These are phyloP conservation scores for Evernia prunastri DNA, from an alignment of 495 filamentous ascomycete genomes.

Conservation along the genomic window DNA sequence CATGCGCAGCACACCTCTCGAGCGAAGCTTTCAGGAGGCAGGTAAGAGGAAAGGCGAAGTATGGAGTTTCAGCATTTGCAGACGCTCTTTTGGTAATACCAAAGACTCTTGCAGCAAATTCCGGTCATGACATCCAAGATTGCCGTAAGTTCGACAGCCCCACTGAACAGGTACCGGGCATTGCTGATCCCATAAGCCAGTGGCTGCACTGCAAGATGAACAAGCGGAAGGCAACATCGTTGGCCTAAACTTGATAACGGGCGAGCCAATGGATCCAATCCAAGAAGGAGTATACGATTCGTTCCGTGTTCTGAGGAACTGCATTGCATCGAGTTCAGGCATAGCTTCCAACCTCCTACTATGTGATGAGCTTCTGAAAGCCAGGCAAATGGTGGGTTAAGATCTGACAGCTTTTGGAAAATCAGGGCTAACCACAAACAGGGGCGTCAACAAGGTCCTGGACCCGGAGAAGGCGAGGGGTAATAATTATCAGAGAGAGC, in stretches of 20 bases:
- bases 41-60: slow-evolving; percentile 96
- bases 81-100: slow-evolving; percentile 91
- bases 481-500: not conserved
- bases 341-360: slow-evolving; percentile 94
- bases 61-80: slow-evolving; percentile 87
- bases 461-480: slow-evolving; percentile 27
- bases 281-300: slow-evolving; percentile 92
- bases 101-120: slow-evolving; percentile 94
- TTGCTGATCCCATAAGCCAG: slow-evolving; percentile 35
- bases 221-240: slow-evolving; percentile 74
- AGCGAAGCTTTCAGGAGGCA: slow-evolving; percentile 75
- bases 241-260: slow-evolving; percentile 77
- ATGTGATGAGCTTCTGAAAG: slow-evolving; percentile 96
- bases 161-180: not conserved
- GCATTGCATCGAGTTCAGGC: slow-evolving; percentile 84
- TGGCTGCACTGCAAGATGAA: slow-evolving; percentile 83
- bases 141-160: slow-evolving; percentile 51
- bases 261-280: slow-evolving; percentile 93
- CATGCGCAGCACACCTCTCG: slow-evolving; percentile 81
- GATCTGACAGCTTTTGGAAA: not conserved
- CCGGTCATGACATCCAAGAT: slow-evolving; percentile 94
- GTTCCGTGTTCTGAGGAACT: slow-evolving; percentile 89
- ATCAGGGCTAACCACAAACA: slow-evolving; percentile 14
- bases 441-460: slow-evolving; percentile 29
- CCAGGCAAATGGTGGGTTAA: slow-evolving; percentile 73